These are phyloP conservation scores for Iris macrosiphon DNA, from an alignment of 106 monocot genomes.

Conservation along the genomic window DNA sequence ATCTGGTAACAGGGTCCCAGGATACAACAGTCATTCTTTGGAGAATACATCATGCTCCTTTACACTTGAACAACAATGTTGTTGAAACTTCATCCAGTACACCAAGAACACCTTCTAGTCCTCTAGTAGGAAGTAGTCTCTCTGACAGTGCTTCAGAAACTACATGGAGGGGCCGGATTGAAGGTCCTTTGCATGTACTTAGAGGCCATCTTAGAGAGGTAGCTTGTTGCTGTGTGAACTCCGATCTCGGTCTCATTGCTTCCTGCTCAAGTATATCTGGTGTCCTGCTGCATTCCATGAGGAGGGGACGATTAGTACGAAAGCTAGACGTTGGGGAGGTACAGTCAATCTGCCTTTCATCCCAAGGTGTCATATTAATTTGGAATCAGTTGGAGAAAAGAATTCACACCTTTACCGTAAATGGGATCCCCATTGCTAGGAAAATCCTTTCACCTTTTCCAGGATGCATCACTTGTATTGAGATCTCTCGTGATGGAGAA, in stretches of 20 bases:
- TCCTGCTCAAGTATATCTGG: slow-evolving; percentile 63
- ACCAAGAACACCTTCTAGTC: slow-evolving; percentile 33
- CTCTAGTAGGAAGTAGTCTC: slow-evolving; percentile 20
- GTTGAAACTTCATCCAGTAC: slow-evolving; percentile 35
- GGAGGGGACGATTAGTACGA: slow-evolving; percentile 63
- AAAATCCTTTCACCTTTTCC: slow-evolving; percentile 37
- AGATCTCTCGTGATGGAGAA: slow-evolving; percentile 71
- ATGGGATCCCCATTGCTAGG: slow-evolving; percentile 63
- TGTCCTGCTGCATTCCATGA: slow-evolving; percentile 74
- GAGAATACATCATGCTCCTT: slow-evolving; percentile 48
- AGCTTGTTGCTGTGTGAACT: slow-evolving; percentile 57
- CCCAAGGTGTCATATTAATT: slow-evolving; percentile 64
- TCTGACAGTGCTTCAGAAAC: slow-evolving; percentile 12
- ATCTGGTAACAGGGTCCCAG: slow-evolving; percentile 81
- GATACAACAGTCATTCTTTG: slow-evolving; percentile 92
- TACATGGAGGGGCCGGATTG: slow-evolving; percentile 39
- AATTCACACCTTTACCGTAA: slow-evolving; percentile 71
- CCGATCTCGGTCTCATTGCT: slow-evolving; percentile 70
- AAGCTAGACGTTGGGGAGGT: slow-evolving; percentile 47
- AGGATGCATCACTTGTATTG: slow-evolving; percentile 70
- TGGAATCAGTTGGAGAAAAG: slow-evolving; percentile 64
- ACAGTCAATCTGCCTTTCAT: slow-evolving; percentile 59
- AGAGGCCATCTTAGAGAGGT: slow-evolving; percentile 89
- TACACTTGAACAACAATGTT: slow-evolving; percentile 12
- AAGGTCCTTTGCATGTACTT: slow-evolving; percentile 85